Evolutionary conservation across 2,329 filamentous ascomycete genomes (phyloP), one percentile per base, ranked within the genome.

Genomic region (Torrubiella hemipterigena): DNA sequence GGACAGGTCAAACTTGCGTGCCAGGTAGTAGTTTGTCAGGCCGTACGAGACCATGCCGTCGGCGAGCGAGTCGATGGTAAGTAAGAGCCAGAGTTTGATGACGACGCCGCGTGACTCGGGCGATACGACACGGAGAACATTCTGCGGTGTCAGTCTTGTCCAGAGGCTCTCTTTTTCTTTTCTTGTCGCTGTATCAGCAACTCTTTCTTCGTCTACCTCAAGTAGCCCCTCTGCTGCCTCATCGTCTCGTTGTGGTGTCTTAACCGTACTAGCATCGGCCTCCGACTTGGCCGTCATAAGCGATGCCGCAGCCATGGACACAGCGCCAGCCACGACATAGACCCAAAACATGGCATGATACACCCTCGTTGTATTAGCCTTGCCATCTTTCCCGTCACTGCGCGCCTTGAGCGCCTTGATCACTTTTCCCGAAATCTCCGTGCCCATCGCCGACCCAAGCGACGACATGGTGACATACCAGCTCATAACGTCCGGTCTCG

Each of bases 21-120:
- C 67, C 32, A 75, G 55, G 49, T 67, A 76, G 45, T 75, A 76
- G 9, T 63, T 69, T 0, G 70, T 76, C 18, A 74, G 42, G 2
- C 68, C 61, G 41, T 69, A 67, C 4, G 59, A 61, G n/a, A 67
- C 64, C 70, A 80, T 79, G 16, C 75, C 74, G 41, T 79, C 74
- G 11, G 75, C 72, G 8, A 79, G 57, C 3, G 72, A 74, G 50
- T 81, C 77, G 16, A 80, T 57, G 15, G 67, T 64, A 8, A 81
- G 60, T 7, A 81, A 61, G 36, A 77, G 66, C 72, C 75, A 80
- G 4, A 81, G 56, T 30, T 71, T 70, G 49, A 69, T 70, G 65
- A 80, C 76, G 43, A 73, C 61, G 2, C 57, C 60, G 10, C 67
- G 61, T 0, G 75, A 77, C 11, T 65, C 53, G 2, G 53, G 48